These are phyloP conservation scores for Oryza brachyantha DNA, from an alignment of 176 grass and related monocot species.

Conservation along the genomic window DNA sequence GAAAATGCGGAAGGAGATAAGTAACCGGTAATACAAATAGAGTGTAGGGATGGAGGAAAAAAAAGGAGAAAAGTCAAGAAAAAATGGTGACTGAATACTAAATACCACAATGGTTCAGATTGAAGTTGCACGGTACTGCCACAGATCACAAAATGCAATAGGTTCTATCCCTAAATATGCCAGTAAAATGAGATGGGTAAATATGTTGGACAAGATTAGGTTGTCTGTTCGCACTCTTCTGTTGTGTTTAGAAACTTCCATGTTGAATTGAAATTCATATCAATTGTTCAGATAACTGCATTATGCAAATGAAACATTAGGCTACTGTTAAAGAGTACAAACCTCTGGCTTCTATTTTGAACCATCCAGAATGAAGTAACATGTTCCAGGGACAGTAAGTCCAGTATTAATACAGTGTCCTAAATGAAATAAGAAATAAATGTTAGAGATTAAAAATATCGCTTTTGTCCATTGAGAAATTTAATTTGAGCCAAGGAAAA, in stretches of 20 bases:
- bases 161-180: not conserved
- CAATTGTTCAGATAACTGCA: not conserved
- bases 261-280: not conserved
- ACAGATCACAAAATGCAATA: not conserved
- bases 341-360: conserved; percentile 86
- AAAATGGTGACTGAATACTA: not conserved
- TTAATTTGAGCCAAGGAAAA: not conserved
- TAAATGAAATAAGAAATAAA: conserved; percentile 39
- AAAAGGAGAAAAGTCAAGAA: not conserved
- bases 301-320: not conserved
- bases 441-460: conserved; percentile 11
- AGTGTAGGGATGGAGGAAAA: not conserved
- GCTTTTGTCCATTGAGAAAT: not conserved
- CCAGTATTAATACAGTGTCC: conserved; percentile 83
- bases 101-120: not conserved
- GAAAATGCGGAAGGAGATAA: not conserved
- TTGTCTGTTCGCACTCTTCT: not conserved
- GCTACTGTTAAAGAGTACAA: conserved; percentile 13
- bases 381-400: conserved; percentile 63
- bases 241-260: not conserved
- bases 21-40: not conserved
- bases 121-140: not conserved
- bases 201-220: not conserved
- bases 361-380: conserved; percentile 92
- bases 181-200: not conserved